Evolutionary conservation across 1,284 basidiomycete genomes (phyloP), one percentile per base, ranked within the genome.

Genomic region (Rhodotorula sp.): DNA sequence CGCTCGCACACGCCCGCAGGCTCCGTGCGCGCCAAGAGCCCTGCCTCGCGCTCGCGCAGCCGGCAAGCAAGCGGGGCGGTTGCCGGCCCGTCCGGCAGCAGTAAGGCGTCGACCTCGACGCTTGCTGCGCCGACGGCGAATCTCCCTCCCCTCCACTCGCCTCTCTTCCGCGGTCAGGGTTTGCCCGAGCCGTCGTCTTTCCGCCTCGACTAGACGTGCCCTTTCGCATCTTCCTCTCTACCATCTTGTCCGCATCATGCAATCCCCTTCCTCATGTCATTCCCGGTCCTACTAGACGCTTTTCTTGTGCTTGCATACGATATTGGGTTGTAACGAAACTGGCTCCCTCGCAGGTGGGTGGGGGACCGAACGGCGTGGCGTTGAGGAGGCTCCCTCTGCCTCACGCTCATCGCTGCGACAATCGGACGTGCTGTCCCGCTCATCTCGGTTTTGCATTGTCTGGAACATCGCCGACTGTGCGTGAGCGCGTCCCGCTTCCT

Each of bases 101-200:
- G 10, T 17, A 8, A 22, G 17, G 46, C 34, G 36, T 53, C 56
- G 2, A 21, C 55, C 9, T 58, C 37, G 25, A 13, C 53, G 17
- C n/a, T 66, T 9, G 37, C 64, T 1, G 66, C 59, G 8, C 69
- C 69, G n/a, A 62, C 69, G 10, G 54, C 69, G 19, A 65, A 51
- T 19, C 56, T 70, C 34, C 53, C 61, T 9, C 70, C 70, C 3
- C 61, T 71, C 0, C 70, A 64, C 54, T 64, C 70, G 41, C 61
- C 70, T 25, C 66, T 71, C 21, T 71, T 71, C 46, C 50, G 53
- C 27, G 61, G 56, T 3, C 51, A 27, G 21, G 4, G n/a, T 39
- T 21, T 62, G n/a, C 61, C 48, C 22, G 46, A 34, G 12, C 46
- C 46, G 19, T 50, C 60, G 3, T 19, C 60, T 19, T 53, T 63